Evolutionary conservation across 306 rosid species (phyloP), one percentile per base, ranked within the genome.

Genomic region (Leucaena leucocephala): DNA sequence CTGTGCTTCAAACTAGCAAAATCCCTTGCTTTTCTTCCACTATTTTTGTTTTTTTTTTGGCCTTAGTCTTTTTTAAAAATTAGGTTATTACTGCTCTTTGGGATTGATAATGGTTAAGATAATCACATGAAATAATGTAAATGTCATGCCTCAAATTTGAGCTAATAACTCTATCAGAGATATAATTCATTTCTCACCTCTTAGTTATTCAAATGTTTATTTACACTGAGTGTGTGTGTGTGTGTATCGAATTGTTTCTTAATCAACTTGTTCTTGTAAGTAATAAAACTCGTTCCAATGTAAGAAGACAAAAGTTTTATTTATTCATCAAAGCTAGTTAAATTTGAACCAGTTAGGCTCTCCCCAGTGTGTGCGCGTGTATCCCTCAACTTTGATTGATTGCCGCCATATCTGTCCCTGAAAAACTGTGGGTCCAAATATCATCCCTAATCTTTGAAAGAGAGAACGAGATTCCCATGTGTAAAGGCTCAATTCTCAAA

Each of bases 401-500:
- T 27, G 27, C 27, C 27, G 27, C 27, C 27, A 27, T 27, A 27
- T 0, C 27, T 27, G 27, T 27, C 27, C 27, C 27, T 27, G 27
- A 27, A 27, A 27, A 27, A 27, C 27, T 8, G 34, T 54, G 12
- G 61, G 59, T 52, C 27, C 62, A 52, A 52, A 17, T 13, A 34
- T 16, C 40, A 48, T 48, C 19, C 80, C 65, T 13, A 64, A 48
- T 7, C 71, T 48, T 76, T 49, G 11, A 27, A 59, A 22, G 36
- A 22, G 21, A 36, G 42, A 50, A 17, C 13, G 16, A 40, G 75
- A 68, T 68, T 59, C 59, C 46, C 65, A 43, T 15, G 16, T 62
- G 27, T 22, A 76, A 65, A 38, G 59, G 71, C 21, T 58, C 71
- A 27, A 27, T 27, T 27, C 27, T 27, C 27, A 70, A 68, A 61